Evolutionary conservation across 176 grass and related monocot genomes (phyloP).

Genomic region (Poa pratensis): DNA sequence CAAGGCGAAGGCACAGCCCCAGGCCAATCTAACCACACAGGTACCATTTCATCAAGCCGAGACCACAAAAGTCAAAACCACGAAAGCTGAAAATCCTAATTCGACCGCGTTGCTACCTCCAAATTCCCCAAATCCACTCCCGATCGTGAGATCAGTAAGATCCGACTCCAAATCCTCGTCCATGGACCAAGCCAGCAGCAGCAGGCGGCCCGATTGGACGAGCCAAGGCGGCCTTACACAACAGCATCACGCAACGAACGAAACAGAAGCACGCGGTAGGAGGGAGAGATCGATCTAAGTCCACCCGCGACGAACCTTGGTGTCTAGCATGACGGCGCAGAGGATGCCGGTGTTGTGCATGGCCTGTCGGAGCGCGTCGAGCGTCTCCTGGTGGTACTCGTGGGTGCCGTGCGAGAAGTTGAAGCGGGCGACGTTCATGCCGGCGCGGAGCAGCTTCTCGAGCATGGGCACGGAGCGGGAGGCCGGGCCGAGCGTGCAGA

Average conservation of each 20-base stretch:
- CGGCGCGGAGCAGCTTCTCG: constrained; percentile 91
- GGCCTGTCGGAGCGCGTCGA: constrained; percentile 71
- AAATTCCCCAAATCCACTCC: neutral
- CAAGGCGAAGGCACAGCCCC: neutral
- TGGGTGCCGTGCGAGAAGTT: constrained; percentile 94
- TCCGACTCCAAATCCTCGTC: neutral
- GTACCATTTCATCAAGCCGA: neutral
- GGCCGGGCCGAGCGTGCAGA: constrained; percentile 93
- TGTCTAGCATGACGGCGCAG: constrained; percentile 95
- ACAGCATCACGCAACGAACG: neutral
- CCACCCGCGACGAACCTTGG: too few species aligned
- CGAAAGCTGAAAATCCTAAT: neutral
- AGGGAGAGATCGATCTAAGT: too few species aligned
- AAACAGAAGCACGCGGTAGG: neutral
- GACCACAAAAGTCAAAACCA: neutral
- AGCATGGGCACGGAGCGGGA: constrained; percentile 86
- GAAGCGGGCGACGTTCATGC: constrained; percentile 97
- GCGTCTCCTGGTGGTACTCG: constrained; percentile 92
- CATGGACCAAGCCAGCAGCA: neutral
- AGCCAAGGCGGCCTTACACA: neutral
- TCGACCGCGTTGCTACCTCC: neutral
- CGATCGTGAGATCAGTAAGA: constrained; percentile 31
- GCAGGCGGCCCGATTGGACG: constrained; percentile 11
- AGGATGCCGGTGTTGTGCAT: constrained; percentile 92
- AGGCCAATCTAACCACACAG: neutral